Base-by-base conservation (phyloP, 169 alveolate species). In the Miamiensis avidus region DNA sequence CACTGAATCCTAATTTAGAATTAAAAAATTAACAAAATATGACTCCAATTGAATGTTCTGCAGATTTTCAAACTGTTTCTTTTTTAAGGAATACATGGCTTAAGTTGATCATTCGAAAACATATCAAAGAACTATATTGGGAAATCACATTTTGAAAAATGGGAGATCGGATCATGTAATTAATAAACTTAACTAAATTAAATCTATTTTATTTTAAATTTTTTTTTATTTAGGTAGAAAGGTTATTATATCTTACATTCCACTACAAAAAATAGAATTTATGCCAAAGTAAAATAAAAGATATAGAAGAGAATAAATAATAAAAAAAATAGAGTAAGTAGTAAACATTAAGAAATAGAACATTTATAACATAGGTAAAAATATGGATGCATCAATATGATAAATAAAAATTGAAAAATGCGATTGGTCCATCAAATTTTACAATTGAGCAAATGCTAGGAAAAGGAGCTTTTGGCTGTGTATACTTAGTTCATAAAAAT, bases 381-480 rank as follows among this genome's bases (percentile, higher is more conserved):
- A 74, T 28, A 74, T n/a, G 31, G 77, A 74, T 28, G 6, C 11
- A 74, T 28, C 25, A 49, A 74, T 31, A 65, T 65, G 74, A 82
- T 25, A 28, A 16, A 74, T 32, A 32, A 82, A 82, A 74, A 73
- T 73, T 34, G 31, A 81, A 65, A 75, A 74, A 49, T 79, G 84
- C 64, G 29, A 85, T 90, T 6, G 90, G 95, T 25, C 96, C 96
- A 0, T 69, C 89, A 25, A 83, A 89, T 49, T 94, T 94, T 89
- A 82, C 75, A 0, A 89, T 91, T 28, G 75, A 90, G 11, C 88
- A 86, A 31, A 78, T 85, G 29, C 84, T 94, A 72, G 97, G 97
- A 26, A 90, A 88, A 77, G 97, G 97, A 0, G 73, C 91, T 76
- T 94, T 94, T 69, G 97, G 97, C 20, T 90, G 88, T 74, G 97